Base-by-base conservation (phyloP, 768 basidiomycete species). In the Termitomyces sp. region DNA sequence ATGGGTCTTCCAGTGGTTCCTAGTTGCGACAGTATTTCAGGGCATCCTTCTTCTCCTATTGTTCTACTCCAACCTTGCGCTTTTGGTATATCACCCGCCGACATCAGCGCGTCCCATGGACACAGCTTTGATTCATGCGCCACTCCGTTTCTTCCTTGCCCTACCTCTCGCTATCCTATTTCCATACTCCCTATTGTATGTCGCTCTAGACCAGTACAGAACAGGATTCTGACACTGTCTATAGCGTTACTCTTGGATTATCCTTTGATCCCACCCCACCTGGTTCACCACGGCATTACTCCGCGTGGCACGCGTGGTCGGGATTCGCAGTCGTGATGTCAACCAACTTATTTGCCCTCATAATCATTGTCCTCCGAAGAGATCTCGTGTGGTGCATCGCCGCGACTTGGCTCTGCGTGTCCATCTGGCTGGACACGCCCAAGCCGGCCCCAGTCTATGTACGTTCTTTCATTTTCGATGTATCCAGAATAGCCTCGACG, bases 91-190 rank as follows among this genome's bases (percentile, higher is more conserved):
- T 65, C 87, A 88, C 47, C 70, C 78, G 0, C 87, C 87, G 0
- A 79, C 74, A 0, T 72, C 73, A 23, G 67, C 72, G 0, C 79
- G 84, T 1, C 91, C 91, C 0, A 68, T 95, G 41, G 92, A 94
- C 68, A 84, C 82, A 35, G 77, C 85, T 0, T 85, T 95, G 61
- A 90, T 97, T 55, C 94, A 97, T 62, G 89, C 90, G 0, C 95
- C 95, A 0, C 75, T 96, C 53, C 78, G 90, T 3, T 85, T 92
- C 57, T 87, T 87, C 67, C 68, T 81, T 41, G 69, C 78, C 30
- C 66, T 86, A 2, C 80, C 83, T 2, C 67, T 86, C 28, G 71
- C 70, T 3, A 71, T 88, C 37, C 71, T 88, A 56, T 85, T 91
- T 58, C 77, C 81, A 0, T 64, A 79, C 54, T 79, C 68, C 63